Base-by-base conservation (phyloP, 805 yeast genomes). In the Sungouiozyma ichnusensis region DNA sequence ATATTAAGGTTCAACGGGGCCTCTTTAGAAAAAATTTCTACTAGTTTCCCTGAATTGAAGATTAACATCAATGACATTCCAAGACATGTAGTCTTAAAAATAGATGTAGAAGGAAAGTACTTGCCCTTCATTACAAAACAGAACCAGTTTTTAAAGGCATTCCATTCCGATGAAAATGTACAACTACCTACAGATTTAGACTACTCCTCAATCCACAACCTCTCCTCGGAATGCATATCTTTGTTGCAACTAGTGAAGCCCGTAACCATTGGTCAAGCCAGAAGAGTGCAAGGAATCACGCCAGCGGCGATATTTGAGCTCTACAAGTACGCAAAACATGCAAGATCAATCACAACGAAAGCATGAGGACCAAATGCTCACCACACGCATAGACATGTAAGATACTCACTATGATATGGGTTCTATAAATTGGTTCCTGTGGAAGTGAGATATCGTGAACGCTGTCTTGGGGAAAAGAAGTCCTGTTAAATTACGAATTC, bases 261-360 rank as follows among this genome's bases (percentile, higher is more conserved):
- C 0, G 76, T 76, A 41, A 92, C 97, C 0, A 76, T 92, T 36
- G 97, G 97, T 0, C 97, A 92, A 58, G 97, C 97, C 0, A 73
- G 95, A 57, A 71, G 97, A 51, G 82, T 90, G 11, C 94, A 92
- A 54, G 97, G 98, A 1, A 79, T 92, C 2, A 90, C 97, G 0
- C 95, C 97, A 0, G 90, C 96, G 0, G 92, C 96, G 0, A 68
- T 85, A 15, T 82, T 86, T 48, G 94, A 85, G 55, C 68, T 88
- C 37, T 84, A 79, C 55, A 69, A 29, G 24, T 16, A 33, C n/a
- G 17, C 37, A 9, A 34, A 14, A 20, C 18, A 24, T 24, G 29
- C 9, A 6, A 24, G 11, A 6, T 11, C 29, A 24, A 6, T 24
- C 11, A 24, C 29, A 11, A 24, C 29, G 9, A 24, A 11, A 6